phyloP scores from a whole-genome alignment of 495 filamentous ascomycete genomes.

The Lichina pygmaea region DNA sequence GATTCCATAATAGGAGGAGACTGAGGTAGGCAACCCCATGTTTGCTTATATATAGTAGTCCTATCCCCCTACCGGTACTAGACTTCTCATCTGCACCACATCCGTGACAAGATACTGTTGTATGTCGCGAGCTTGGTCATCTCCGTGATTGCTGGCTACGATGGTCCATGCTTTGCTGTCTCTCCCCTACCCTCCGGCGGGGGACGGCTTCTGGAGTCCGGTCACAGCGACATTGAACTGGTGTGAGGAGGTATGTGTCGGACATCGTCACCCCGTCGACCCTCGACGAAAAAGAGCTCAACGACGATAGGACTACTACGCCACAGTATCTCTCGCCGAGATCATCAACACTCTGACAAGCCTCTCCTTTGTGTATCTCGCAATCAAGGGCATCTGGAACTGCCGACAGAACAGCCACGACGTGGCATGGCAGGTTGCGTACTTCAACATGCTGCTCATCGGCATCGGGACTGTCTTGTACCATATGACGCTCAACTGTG shows the following conservation, averaged over 20 bases:
- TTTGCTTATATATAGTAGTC: too few relatives aligned
- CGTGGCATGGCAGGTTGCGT: conserved; percentile 40
- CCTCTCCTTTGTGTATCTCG: conserved; percentile 46
- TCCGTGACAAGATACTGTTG: too few relatives aligned
- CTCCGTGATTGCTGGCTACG: not conserved
- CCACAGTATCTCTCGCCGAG: conserved; percentile 31
- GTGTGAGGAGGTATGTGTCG: conserved; percentile 58
- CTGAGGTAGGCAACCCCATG: too few relatives aligned
- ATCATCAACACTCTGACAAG: conserved; percentile 58
- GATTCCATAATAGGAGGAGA: too few relatives aligned
- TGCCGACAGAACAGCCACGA: conserved; percentile 46
- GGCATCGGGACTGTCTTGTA: conserved; percentile 59
- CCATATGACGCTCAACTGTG: conserved; percentile 60
- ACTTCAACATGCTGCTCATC: conserved; percentile 49
- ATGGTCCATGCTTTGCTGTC: conserved; percentile 22
- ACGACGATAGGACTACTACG: conserved; percentile 28
- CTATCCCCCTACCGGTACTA: too few relatives aligned
- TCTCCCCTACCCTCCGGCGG: conserved; percentile 41
- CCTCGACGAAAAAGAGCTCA: not conserved
- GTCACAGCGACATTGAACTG: conserved; percentile 79
- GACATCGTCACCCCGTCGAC: not conserved
- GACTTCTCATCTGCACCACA: too few relatives aligned
- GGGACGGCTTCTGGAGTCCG: conserved; percentile 54
- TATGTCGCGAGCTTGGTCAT: too few relatives aligned
- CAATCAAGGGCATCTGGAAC: conserved; percentile 41